Conservation (phyloP, 2,329 filamentous ascomycete species). For the Scedosporium boydii region DNA sequence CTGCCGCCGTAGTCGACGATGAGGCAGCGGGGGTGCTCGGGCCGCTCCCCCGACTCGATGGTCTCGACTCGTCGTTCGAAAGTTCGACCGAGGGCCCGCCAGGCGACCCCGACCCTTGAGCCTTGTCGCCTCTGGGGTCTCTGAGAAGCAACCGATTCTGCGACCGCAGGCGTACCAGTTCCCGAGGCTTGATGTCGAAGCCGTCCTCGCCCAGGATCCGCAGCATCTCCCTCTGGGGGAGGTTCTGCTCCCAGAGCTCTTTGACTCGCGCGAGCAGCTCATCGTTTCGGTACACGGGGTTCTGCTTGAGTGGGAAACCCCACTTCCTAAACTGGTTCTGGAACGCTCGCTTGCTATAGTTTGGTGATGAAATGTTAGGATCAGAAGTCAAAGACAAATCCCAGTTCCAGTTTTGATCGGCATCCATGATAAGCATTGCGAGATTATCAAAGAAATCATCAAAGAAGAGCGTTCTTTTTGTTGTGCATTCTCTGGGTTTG, state of each 20-base stretch:
- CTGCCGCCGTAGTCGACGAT: not conserved
- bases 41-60: not conserved
- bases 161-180: conserved; percentile 59
- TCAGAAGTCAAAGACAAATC: not conserved
- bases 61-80: not conserved
- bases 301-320: conserved; percentile 69
- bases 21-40: not conserved
- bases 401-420: not conserved
- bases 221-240: conserved; percentile 65
- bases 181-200: conserved; percentile 60
- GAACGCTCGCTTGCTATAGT: conserved; percentile 60
- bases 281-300: conserved; percentile 60
- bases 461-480: not conserved
- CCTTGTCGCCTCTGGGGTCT: conserved; percentile 46
- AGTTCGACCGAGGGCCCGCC: conserved; percentile 7
- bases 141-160: conserved; percentile 61
- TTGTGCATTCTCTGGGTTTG: too few relatives aligned
- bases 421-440: conserved; percentile 2
- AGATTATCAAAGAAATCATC: not conserved
- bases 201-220: conserved; percentile 61
- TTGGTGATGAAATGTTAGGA: not conserved
- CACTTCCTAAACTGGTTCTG: conserved; percentile 70
- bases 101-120: conserved; percentile 10
- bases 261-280: conserved; percentile 59
- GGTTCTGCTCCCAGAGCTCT: conserved; percentile 70